These are phyloP conservation scores for Saturnispora diversa DNA, from an alignment of 805 yeast species.

Conservation along the genomic window DNA sequence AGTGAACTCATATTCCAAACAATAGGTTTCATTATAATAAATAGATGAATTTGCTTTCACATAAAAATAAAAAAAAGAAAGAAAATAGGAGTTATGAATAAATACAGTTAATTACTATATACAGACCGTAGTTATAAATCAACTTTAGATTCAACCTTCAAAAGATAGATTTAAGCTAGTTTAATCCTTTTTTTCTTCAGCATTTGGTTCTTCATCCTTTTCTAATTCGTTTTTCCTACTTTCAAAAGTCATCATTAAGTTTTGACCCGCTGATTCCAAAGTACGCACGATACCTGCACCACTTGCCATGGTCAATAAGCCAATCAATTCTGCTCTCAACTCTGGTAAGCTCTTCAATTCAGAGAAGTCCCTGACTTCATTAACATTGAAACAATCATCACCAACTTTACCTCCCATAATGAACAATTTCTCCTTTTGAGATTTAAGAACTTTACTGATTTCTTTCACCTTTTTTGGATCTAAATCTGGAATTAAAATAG, in stretches of 20 bases:
- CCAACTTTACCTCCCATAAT: conserved; percentile 84
- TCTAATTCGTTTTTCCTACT: conserved; percentile 37
- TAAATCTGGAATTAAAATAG: conserved; percentile 56
- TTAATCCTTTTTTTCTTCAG: conserved; percentile 3
- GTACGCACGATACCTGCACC: conserved; percentile 88
- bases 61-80: background rate
- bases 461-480: conserved; percentile 63
- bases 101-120: too few species aligned
- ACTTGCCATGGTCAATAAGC: conserved; percentile 72
- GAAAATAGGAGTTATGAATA: too few species aligned
- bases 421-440: conserved; percentile 64
- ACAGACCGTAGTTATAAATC: too few species aligned
- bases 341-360: conserved; percentile 63
- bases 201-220: conserved; percentile 8
- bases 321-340: conserved; percentile 75
- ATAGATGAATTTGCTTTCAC: too few species aligned
- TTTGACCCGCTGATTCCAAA: conserved; percentile 58
- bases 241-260: conserved; percentile 67
- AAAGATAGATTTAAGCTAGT: background rate
- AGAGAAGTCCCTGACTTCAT: conserved; percentile 55
- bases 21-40: too few species aligned
- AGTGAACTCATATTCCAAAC: too few species aligned
- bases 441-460: conserved; percentile 52
- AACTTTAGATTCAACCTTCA: background rate
- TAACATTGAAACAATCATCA: conserved; percentile 42